Evolutionary conservation across 75 land plant genomes (phyloP), one percentile per base, ranked within the genome.

Genomic region (Ceratopteris richardii): DNA sequence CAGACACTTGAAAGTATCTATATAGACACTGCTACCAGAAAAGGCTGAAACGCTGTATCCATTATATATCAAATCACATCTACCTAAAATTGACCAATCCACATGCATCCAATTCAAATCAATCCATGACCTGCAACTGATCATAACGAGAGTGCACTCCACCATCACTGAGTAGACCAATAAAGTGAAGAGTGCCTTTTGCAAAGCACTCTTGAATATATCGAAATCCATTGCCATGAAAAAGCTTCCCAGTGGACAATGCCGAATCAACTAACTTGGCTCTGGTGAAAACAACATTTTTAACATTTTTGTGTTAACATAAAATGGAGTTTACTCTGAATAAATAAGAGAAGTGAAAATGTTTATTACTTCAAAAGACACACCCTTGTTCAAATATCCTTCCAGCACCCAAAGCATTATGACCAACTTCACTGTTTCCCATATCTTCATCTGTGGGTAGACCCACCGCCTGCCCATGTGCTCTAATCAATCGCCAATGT

Each of bases 381-480:
- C 37, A 33, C 98, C 98, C 98, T 79, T 88, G 98, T 51, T 82
- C 90, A 67, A 58, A 88, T 40, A 88, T 93, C 26, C 95, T 66
- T 22, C 98, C 95, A 61, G 98, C 98, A 19, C 98, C 98, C 54
- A 93, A 79, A 29, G 95, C 98, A 68, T 93, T 93, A 62, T 93
- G 98, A 39, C 98, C 98, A 29, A 88, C 98, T 74, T 93, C 98
- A 81, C 95, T 93, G 75, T 93, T 93, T 0, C 98, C 95, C 98
- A 93, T 93, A 62, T 93, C 98, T 66, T 93, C 98, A n/a, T 84
- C 89, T 0, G 85, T 80, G 7, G 95, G 98, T 47, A 93, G 83
- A 23, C 98, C 98, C 13, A 93, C 98, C 10, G 90, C 89, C 37
- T 48, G 84, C 6, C 98, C 98, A 58, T 93, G 95, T 36, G 98